Base-by-base conservation (phyloP, 1,284 basidiomycete genomes). In the Boletus smithii region DNA sequence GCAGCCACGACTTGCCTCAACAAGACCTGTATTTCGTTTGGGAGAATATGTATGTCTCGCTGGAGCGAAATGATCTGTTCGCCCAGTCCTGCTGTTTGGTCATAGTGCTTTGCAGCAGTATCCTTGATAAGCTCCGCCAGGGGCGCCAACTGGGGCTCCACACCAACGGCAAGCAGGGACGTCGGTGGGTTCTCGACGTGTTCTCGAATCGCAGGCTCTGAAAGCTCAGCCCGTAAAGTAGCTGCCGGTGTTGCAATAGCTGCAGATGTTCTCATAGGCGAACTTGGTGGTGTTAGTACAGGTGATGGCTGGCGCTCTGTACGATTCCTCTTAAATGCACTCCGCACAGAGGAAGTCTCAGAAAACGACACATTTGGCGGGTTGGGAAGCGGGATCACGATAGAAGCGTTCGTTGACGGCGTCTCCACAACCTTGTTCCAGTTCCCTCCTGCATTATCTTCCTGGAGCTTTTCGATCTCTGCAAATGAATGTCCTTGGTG, bases 61-160 rank as follows among this genome's bases (percentile, higher is more conserved):
- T 73, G 71, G 23, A 75, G 58, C 8, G 64, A 60, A 14, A 61
- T 54, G 13, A 75, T 56, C 36, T 68, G 70, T 44, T 69, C 62
- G 14, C 60, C 60, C 6, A 73, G 41, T 9, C 64, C 65, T 6
- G 60, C 62, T 8, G 69, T 65, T 42, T 68, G 67, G 45, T 67
- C 68, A 20, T 64, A 63, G 46, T 70, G 67, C 32, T 70, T 67
- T 24, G 65, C 61, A 26, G 67, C 62, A 33, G 67, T 67, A 16
- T 69, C 67, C 42, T 69, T 71, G 51, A 73, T 63, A 10, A 69
- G 55, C 36, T 72, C 66, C 16, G 60, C 58, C 16, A 73, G 41
- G 1, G 66, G 60, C 8, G 45, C 59, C 18, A 66, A 30, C 30
- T 50, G 53, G 5, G 54, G 51, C 10, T 51, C 52, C 17, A 53